Percentiles rank a stretch among this genome's conserved stretches.
These are phyloP conservation scores for Astraeus odoratus DNA, from an alignment of 768 basidiomycete species.

Conservation along the genomic window DNA sequence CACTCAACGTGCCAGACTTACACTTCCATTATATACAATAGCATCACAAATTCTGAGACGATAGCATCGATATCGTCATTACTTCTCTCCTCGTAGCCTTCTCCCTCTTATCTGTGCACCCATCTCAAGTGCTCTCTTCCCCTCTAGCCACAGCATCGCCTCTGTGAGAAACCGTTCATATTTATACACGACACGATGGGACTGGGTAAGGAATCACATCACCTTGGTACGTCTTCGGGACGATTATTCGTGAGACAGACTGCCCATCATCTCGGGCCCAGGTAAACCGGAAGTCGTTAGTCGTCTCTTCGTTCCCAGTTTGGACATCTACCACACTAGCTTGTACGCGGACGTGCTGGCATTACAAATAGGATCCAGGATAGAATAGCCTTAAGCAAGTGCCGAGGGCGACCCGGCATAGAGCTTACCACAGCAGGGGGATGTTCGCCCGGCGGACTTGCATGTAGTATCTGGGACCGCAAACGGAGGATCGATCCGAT, in stretches of 20 bases:
- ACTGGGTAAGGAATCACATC: too few species aligned
- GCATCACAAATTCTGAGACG: too few species aligned
- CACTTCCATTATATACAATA: too few species aligned
- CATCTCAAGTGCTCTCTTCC: constrained; percentile 61
- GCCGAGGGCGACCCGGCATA: too few species aligned
- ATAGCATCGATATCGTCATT: too few species aligned
- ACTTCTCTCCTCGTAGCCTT: neutral
- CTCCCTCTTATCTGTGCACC: constrained; percentile 55
- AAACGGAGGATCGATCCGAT: constrained; percentile 78
- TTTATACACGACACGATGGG: too few species aligned
- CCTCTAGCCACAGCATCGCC: constrained; percentile 83
- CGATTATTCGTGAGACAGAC: constrained; percentile 39
- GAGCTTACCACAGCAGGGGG: constrained; percentile 56
- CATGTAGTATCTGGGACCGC: constrained; percentile 62
- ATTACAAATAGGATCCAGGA: too few species aligned
- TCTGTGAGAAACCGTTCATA: too few species aligned
- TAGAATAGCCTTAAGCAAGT: too few species aligned
- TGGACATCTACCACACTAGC: constrained; percentile 66
- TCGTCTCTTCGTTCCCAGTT: constrained; percentile 58
- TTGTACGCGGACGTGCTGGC: constrained; percentile 63
- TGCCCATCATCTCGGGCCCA: constrained; percentile 46
- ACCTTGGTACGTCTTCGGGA: constrained; percentile 70
- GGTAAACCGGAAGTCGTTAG: constrained; percentile 74
- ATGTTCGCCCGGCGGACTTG: constrained; percentile 22
- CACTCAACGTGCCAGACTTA: too few species aligned